Base-by-base conservation (phyloP, 768 basidiomycete species). In the Boletus sp. region DNA sequence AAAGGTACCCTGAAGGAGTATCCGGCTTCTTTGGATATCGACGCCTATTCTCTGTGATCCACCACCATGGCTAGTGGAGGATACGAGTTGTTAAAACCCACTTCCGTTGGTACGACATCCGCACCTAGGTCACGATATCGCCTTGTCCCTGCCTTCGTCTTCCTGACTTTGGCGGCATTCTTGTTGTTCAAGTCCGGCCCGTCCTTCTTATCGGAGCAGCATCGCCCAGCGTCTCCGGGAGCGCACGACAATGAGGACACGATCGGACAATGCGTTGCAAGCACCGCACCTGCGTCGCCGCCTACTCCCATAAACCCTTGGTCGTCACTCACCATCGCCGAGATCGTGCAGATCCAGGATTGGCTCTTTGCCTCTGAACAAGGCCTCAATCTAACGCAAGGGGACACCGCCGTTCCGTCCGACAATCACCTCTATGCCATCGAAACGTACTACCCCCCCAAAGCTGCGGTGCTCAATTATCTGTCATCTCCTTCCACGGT, bases 371-470 rank as follows among this genome's bases (percentile, higher is more conserved):
- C 70, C 3, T 72, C 76, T 3, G 72, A 70, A 43, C 72, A 67
- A 47, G 59, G 58, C 7, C 72, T 84, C 4, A 85, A 84, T 63
- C 71, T 85, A 17, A 83, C 82, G 0, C 62, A 55, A 8, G 59
- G 64, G 4, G 61, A 59, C 23, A 38, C 60, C 7, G 72, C 76
- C 2, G 50, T 43, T 10, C 47, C 73, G 9, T 74, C 77, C 0
- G 82, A 84, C 58, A 83, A 85, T 63, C 65, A 73, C 54, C 65
- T 83, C 38, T 80, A 72, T 62, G 62, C 75, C 52, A 75, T 85
- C 52, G 83, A 84, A 54, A 65, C 72, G 0, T 77, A 73, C 49
- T 72, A 73, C 29, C 83, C 83, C 1, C 56, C 74, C 0, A 85
- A 85, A 64, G 57, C 60, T 4, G 76, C 70, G 19, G 79, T 77